Base-by-base conservation (phyloP, 768 basidiomycete species). In the Leccinellum luteum region DNA sequence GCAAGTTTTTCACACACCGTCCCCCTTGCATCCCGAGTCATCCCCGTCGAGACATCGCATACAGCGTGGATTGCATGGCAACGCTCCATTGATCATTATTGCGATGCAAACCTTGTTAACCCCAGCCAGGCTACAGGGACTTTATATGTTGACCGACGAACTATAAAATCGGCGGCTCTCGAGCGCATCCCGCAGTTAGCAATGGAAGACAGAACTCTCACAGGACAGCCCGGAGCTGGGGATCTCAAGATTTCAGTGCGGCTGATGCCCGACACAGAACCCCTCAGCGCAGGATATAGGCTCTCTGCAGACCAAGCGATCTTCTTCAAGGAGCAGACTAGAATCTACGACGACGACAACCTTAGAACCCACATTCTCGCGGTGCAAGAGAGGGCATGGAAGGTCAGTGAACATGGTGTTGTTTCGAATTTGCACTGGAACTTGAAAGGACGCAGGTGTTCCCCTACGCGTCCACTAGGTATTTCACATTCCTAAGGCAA, bases 291-390 rank as follows among this genome's bases (percentile, higher is more conserved):
- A 41, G 27, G 17, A 2, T 62, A 57, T 34, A 9, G 1, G 4
- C 52, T 66, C 23, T 48, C 66, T 47, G 51, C 53, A n/a, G 60
- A 62, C n/a, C 60, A 68, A 52, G 50, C 64, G 0, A 30, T 21
- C 17, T 73, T 75, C 47, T 64, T 75, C 55, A 72, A 69, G 53
- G 27, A 21, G 6, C 56, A 69, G 60, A 73, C 61, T 32, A 62
- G 70, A 7, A 75, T 75, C 48, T 21, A 64, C 6, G 54, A 69
- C 27, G 69, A 71, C 0, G 56, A 69, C 0, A 54, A 59, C 12
- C 62, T 75, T 6, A 69, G 60, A 57, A 25, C 48, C 14, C 75
- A 76, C 52, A 68, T 75, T 27, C 19, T 76, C 7, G 55, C 52
- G 7, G 66, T 75, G 10, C 71, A 73, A 52, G 51, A 53, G 21